Evolutionary conservation across 2,329 filamentous ascomycete species (phyloP).

Genomic region (Sporothrix phasma): DNA sequence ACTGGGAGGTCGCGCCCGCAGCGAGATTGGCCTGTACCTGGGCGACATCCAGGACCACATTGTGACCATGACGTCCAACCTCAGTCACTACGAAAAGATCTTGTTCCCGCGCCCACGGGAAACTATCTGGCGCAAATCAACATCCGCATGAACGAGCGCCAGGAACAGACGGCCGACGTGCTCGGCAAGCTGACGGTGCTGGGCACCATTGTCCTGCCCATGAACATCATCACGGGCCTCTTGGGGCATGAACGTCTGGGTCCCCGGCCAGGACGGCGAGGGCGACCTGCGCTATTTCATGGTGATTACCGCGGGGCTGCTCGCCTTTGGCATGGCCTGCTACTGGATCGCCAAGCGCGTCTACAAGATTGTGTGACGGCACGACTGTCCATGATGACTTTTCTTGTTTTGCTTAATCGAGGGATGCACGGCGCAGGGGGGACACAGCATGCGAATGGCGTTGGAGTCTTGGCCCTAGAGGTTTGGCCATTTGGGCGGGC

Average conservation of each 20-base stretch:
- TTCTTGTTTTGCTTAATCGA: not conserved
- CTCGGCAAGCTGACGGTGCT: conserved; percentile 90
- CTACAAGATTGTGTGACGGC: conserved; percentile 59
- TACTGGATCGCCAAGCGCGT: conserved; percentile 76
- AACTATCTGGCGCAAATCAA: conserved; percentile 99
- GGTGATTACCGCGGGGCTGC: conserved; percentile 61
- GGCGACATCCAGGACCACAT: conserved; percentile 99
- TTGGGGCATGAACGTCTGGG: conserved; percentile 99
- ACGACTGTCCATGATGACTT: not conserved
- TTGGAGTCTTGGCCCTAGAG: too few relatives aligned
- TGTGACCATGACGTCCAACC: conserved; percentile 93
- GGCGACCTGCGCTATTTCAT: conserved; percentile 66
- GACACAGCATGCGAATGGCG: not conserved
- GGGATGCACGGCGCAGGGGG: not conserved
- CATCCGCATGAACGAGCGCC: conserved; percentile 95
- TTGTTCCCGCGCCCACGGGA: conserved; percentile 79
- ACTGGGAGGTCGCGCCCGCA: conserved; percentile 94
- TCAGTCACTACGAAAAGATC: conserved; percentile 93
- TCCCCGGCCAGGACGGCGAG: conserved; percentile 81
- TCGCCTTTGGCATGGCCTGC: conserved; percentile 70
- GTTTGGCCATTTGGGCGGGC: not conserved
- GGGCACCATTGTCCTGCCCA: conserved; percentile 91
- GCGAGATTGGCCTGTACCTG: conserved; percentile 93
- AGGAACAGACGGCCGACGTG: conserved; percentile 91
- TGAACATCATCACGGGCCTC: conserved; percentile 97